A percentile compares a stretch with the other conserved stretches of the same genome.
phyloP scores from a whole-genome alignment of 2,329 filamentous ascomycete genomes.

The Paecilomyces dactylethromorphus region DNA sequence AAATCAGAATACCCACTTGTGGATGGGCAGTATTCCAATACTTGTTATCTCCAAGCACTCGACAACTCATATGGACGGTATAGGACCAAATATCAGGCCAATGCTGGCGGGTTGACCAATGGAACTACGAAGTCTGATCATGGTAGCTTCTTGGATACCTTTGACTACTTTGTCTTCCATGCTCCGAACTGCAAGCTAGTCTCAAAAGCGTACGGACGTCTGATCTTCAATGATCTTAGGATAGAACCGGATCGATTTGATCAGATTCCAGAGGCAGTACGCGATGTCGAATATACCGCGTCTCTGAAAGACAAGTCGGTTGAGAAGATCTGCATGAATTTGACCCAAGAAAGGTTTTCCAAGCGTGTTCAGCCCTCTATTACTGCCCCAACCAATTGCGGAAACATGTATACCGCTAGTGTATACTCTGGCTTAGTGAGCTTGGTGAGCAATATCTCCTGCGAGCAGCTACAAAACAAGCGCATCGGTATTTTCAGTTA shows the following conservation, averaged over 20 bases:
- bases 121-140: conserved; percentile 41
- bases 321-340: conserved; percentile 79
- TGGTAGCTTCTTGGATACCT: conserved; percentile 60
- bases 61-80: conserved; percentile 39
- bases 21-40: conserved; percentile 75
- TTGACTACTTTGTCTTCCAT: conserved; percentile 79
- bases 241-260: no score
- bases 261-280: no score
- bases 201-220: conserved; percentile 76
- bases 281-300: conserved; percentile 6
- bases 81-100: conserved; percentile 63
- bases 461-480: conserved; percentile 53
- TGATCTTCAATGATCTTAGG: conserved; percentile 67
- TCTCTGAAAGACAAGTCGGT: conserved; percentile 74
- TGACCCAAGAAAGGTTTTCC: conserved; percentile 77
- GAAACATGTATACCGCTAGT: conserved; percentile 58
- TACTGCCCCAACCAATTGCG: conserved; percentile 69
- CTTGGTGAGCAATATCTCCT: conserved; percentile 57
- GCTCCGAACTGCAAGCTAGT: conserved; percentile 83
- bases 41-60: conserved; percentile 74
- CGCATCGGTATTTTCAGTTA: conserved; percentile 72
- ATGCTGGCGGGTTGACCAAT: conserved; percentile 58
- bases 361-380: conserved; percentile 69
- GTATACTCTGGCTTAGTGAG: conserved; percentile 52
- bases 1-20: conserved; percentile 83